Evolutionary conservation across 73 alveolate genomes (phyloP).

Genomic region (Paramecium sexaurelia): DNA sequence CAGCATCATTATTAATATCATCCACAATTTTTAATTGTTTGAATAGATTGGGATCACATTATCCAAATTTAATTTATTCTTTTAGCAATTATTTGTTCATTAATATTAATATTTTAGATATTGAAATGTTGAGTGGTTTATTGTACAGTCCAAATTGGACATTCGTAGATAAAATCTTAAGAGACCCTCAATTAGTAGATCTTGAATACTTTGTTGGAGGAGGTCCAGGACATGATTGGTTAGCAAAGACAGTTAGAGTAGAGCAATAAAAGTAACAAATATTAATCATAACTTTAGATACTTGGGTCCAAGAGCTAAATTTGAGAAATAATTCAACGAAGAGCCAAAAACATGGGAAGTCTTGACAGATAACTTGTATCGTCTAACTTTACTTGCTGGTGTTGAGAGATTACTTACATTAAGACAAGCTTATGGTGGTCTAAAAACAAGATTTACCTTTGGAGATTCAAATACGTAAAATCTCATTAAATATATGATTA

Average conservation of each 20-base stretch:
- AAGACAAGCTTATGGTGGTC: slow-evolving; percentile 66
- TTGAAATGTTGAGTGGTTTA: slow-evolving; percentile 25
- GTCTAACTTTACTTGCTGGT: slow-evolving; percentile 66
- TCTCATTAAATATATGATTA: background rate
- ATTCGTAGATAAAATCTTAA: background rate
- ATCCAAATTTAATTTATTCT: slow-evolving; percentile 7
- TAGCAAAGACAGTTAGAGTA: background rate
- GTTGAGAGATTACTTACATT: slow-evolving; percentile 67
- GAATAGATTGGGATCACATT: background rate
- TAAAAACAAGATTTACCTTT: slow-evolving; percentile 60
- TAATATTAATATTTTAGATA: background rate
- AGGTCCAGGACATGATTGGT: slow-evolving; percentile 56
- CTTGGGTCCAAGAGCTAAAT: background rate
- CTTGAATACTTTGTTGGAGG: slow-evolving; percentile 51
- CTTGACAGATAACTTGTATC: slow-evolving; percentile 48
- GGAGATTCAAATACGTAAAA: slow-evolving; percentile 57
- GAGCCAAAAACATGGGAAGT: slow-evolving; percentile 59
- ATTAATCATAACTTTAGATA: background rate
- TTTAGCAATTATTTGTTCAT: background rate
- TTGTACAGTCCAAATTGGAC: slow-evolving; percentile 44
- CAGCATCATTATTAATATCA: background rate
- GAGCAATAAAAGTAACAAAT: slow-evolving; percentile 9
- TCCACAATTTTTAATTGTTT: background rate
- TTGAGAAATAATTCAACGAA: slow-evolving; percentile 13
- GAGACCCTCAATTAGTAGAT: slow-evolving; percentile 42